Conservation (phyloP, 768 basidiomycete species). For the Serendipita sp. region DNA sequence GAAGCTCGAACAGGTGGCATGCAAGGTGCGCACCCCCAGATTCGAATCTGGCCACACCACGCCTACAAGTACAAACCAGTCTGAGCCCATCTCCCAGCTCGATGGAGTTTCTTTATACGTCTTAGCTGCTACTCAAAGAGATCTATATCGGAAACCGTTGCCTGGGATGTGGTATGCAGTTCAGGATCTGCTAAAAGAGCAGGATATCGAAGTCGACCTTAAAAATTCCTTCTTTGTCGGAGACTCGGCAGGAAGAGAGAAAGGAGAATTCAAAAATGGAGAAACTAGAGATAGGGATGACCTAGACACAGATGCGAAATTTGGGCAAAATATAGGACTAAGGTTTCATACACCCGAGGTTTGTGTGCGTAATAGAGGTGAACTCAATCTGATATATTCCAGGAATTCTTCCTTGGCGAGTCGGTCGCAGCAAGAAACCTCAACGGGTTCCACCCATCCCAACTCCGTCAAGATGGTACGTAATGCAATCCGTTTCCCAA, state of each 20-base stretch:
- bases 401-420: neutral
- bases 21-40: slow-evolving; percentile 18
- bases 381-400: neutral
- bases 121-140: slow-evolving; percentile 59
- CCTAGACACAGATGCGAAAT: slow-evolving; percentile 69
- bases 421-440: neutral
- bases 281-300: slow-evolving; percentile 37
- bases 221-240: slow-evolving; percentile 62
- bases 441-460: neutral
- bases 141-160: slow-evolving; percentile 74
- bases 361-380: slow-evolving; percentile 7
- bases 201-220: slow-evolving; percentile 51
- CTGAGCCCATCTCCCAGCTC: slow-evolving; percentile 30
- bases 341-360: slow-evolving; percentile 79
- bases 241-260: slow-evolving; percentile 69
- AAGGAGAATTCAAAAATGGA: slow-evolving; percentile 81
- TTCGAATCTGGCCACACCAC: neutral
- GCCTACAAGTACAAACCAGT: neutral
- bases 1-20: slow-evolving; percentile 55
- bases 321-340: slow-evolving; percentile 61
- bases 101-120: slow-evolving; percentile 57
- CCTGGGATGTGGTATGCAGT: slow-evolving; percentile 74
- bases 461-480: neutral
- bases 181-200: slow-evolving; percentile 40
- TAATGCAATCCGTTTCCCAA: neutral